Base-by-base conservation (phyloP, 139 green algal genomes). In the Auxenochlorella pyrenoidosa region DNA sequence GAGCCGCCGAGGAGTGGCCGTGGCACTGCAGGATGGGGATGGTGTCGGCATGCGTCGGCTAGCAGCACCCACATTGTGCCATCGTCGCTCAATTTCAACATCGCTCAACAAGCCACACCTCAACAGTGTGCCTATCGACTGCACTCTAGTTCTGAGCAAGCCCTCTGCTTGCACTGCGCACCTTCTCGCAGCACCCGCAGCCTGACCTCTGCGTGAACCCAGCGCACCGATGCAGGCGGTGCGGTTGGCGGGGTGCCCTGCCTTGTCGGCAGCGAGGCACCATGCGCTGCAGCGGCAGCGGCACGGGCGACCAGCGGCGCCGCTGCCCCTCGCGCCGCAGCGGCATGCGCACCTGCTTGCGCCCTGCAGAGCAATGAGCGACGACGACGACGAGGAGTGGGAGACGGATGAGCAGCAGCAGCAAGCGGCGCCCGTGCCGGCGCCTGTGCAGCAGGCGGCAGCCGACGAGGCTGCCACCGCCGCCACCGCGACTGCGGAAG, bases 281-380 rank as follows among this genome's bases (percentile, higher is more conserved):
- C 51, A 71, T 71, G 63, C 28, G 63, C 63, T 2, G n/a, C 77
- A 38, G 32, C 51, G 77, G 40, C 30, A 43, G 75, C 47, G 30
- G 76, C 76, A 54, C 47, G 47, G 47, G 47, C 47, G 10, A 40
- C 3, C 3, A 22, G 54, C 54, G 54, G 54, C 54, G 15, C 54
- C 54, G 18, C 54, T 63, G 54, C 28, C 24, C 38, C 79, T 81
- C 30, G 34, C 58, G 22, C 54, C 24, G 36, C 58, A 41, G 79
- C 79, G 79, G 13, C 79, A 85, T 26, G 32, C 40, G 26, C 59
- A 75, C 36, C 79, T 36, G 38, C 79, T 85, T 21, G 22, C 43
- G 38, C 79, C 79, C 40, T 75, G 59, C 79, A 60, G 40, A 60
- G 79, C 79, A 2, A 76, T 85, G 79, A 58, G 26, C 36, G 79